Conservation (phyloP, 75 land plant genomes). For the Pinus albicaulis region DNA sequence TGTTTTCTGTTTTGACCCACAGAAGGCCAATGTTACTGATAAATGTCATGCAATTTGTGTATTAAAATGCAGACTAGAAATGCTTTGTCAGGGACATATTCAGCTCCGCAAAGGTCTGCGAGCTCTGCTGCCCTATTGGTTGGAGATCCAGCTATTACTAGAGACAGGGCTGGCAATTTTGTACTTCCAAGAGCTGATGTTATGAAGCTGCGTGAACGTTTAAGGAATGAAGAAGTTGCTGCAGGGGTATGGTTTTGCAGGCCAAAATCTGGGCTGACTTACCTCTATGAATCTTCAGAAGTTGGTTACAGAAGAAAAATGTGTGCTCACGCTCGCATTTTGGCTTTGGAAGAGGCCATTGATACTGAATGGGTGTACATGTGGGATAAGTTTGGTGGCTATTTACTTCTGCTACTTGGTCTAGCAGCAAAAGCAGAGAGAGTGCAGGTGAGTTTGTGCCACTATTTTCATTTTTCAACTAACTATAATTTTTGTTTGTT, state of each 20-base stretch:
- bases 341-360: slow-evolving; percentile 97
- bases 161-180: slow-evolving; percentile 96
- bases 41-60: background rate
- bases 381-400: slow-evolving; percentile 99
- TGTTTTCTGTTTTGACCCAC: background rate
- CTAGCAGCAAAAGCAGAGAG: slow-evolving; percentile 95
- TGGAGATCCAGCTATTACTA: slow-evolving; percentile 82
- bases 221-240: slow-evolving; percentile 90
- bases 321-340: slow-evolving; percentile 97
- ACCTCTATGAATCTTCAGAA: slow-evolving; percentile 62
- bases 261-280: slow-evolving; percentile 31
- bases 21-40: background rate
- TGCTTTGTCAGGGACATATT: slow-evolving; percentile 97
- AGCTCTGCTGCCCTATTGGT: slow-evolving; percentile 97
- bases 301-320: slow-evolving; percentile 74
- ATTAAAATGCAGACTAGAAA: slow-evolving; percentile 78
- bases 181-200: slow-evolving; percentile 99
- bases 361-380: slow-evolving; percentile 99
- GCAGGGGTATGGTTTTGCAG: slow-evolving; percentile 76
- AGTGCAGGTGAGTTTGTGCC: slow-evolving; percentile 64
- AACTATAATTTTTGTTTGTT: background rate
- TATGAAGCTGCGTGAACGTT: slow-evolving; percentile 87
- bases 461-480: background rate
- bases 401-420: slow-evolving; percentile 93
- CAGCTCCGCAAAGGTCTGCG: slow-evolving; percentile 98